Conservation (phyloP, 352 stramenopile species). For the Phytophthora ohioensis region DNA sequence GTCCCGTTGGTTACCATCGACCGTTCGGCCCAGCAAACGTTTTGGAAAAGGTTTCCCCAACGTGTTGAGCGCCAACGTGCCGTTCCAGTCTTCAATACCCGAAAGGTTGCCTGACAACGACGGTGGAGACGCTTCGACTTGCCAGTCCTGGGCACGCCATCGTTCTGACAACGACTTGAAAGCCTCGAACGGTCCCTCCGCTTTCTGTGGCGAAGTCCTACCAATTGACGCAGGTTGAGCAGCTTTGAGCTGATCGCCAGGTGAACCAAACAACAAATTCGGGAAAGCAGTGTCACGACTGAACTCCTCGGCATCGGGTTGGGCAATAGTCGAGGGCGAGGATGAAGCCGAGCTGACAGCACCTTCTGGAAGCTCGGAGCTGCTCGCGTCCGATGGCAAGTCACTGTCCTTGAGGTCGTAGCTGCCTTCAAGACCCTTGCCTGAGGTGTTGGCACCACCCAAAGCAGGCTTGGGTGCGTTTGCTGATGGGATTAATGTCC, state of each 20-base stretch:
- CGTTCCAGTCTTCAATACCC: conserved; percentile 26
- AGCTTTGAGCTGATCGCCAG: conserved; percentile 8
- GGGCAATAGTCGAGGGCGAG: conserved; percentile 12
- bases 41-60: neutral
- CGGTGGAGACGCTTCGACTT: conserved; percentile 13
- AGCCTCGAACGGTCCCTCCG: conserved; percentile 33
- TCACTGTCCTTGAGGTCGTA: conserved; percentile 6
- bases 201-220: conserved; percentile 6
- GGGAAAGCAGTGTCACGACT: conserved; percentile 6
- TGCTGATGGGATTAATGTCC: neutral
- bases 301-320: conserved; percentile 10
- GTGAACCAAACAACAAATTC: conserved; percentile 9
- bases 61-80: conserved; percentile 23
- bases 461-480: neutral
- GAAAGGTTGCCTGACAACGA: conserved; percentile 17
- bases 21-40: neutral
- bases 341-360: conserved; percentile 12
- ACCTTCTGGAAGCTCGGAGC: conserved; percentile 9
- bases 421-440: conserved; percentile 3
- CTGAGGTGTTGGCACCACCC: neutral
- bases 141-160: conserved; percentile 38
- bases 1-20: conserved; percentile 8
- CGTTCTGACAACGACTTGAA: conserved; percentile 40
- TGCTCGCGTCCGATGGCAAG: conserved; percentile 6
- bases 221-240: neutral